Base-by-base conservation (phyloP, 805 yeast genomes). In the Candida koratica region DNA sequence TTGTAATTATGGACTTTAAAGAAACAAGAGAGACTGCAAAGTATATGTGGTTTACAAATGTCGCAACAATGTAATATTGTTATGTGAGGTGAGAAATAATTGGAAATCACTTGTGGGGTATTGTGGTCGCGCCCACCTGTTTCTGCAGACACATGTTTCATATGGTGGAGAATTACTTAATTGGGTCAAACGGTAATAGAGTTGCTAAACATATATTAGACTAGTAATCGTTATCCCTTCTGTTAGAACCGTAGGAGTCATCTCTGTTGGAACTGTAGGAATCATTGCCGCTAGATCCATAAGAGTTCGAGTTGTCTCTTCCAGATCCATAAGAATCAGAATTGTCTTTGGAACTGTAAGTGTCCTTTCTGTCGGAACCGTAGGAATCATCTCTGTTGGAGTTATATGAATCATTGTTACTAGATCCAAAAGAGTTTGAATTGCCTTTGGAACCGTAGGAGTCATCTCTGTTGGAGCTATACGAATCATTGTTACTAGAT, bases 281-380 rank as follows among this genome's bases (percentile, higher is more conserved):
- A 14, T 34, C 44, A 11, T 29, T 24, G 33, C 32, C 28, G 10
- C 37, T 28, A n/a, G 38, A 34, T 11, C 39, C 36, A 36, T 42
- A 49, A 24, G 41, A 36, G 16, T 37, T 41, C 24, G 29, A 20
- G 22, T 30, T 32, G 14, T 17, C 20, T n/a, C n/a, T n/a, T n/a
- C n/a, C 36, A 30, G 48, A 46, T n/a, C 57, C 57, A 41, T 49
- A 51, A 9, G 55, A 45, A 17, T 34, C 38, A 10, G 25, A 19
- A 30, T 31, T 23, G 14, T 27, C 32, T 34, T 44, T 39, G 5
- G 34, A 32, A 17, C 51, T 42, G 32, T 43, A 48, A 25, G 47
- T 34, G 30, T 41, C 45, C n/a, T n/a, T n/a, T n/a, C n/a, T n/a
- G n/a, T n/a, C n/a, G n/a, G n/a, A n/a, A 25, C 36, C 36, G 36